phyloP scores from a whole-genome alignment of 495 filamentous ascomycete genomes.

The Parathielavia appendiculata region DNA sequence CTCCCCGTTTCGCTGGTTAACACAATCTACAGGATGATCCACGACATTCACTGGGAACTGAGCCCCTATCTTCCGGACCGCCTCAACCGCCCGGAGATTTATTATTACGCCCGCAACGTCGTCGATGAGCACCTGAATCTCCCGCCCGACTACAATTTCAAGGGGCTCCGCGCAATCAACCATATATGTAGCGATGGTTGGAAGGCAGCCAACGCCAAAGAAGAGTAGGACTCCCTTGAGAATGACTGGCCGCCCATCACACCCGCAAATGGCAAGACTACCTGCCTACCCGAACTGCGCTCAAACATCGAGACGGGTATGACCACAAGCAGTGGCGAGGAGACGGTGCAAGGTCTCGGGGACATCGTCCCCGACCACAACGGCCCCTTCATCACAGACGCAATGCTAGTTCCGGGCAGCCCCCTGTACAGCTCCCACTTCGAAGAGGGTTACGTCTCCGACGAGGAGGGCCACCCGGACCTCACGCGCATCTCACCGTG shows the following conservation, averaged over 20 bases:
- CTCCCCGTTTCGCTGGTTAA: not conserved
- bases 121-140: not conserved
- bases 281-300: too few species aligned
- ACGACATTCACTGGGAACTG: not conserved
- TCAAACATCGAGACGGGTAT: not conserved
- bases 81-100: not conserved
- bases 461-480: not conserved
- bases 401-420: not conserved
- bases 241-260: not conserved
- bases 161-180: not conserved
- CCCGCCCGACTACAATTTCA: not conserved
- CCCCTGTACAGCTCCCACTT: not conserved
- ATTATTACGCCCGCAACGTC: not conserved
- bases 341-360: not conserved
- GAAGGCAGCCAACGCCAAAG: not conserved
- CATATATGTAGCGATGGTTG: not conserved
- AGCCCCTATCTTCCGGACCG: not conserved
- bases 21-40: not conserved
- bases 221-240: not conserved
- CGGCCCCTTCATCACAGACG: not conserved
- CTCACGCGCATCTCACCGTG: not conserved
- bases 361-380: not conserved
- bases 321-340: not conserved
- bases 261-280: not conserved
- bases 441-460: not conserved